These are phyloP conservation scores for Saturnispora bothae DNA, from an alignment of 805 yeast species.

Conservation along the genomic window DNA sequence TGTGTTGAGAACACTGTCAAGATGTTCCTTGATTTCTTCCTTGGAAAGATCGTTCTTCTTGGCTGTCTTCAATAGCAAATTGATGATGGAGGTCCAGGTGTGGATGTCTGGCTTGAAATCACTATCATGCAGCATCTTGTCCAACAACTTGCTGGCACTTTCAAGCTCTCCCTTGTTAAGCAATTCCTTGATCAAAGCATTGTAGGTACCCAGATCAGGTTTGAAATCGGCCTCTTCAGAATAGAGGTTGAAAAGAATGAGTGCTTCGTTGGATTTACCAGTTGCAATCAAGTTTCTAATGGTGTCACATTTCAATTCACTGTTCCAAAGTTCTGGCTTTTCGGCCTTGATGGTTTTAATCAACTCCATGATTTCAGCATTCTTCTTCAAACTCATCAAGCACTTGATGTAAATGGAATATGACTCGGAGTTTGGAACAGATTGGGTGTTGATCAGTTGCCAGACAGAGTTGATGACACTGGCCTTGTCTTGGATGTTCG, in stretches of 20 bases:
- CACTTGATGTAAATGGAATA: constrained; percentile 38
- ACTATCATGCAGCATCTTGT: constrained; percentile 30
- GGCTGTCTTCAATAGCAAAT: constrained; percentile 41
- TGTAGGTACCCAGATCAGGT: constrained; percentile 42
- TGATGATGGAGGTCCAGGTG: constrained; percentile 51
- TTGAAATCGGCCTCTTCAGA: constrained; percentile 21
- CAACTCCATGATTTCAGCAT: constrained; percentile 33
- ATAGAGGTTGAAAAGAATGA: constrained; percentile 20
- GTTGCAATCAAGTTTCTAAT: constrained; percentile 34
- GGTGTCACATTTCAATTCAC: constrained; percentile 34
- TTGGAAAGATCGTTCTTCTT: constrained; percentile 32
- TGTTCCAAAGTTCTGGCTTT: constrained; percentile 26
- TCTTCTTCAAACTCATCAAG: constrained; percentile 31
- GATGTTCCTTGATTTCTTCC: constrained; percentile 24
- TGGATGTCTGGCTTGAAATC: constrained; percentile 46
- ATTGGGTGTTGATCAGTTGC: constrained; percentile 21
- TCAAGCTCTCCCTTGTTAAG: constrained; percentile 30
- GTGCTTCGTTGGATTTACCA: constrained; percentile 34
- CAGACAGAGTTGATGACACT: constrained; percentile 31
- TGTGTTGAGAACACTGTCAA: constrained; percentile 23
- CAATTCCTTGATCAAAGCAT: constrained; percentile 37
- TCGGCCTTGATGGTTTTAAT: constrained; percentile 27
- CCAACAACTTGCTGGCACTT: constrained; percentile 39
- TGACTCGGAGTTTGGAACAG: constrained; percentile 37
- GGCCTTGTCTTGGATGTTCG: constrained; percentile 20